These are phyloP conservation scores for Exophiala xenobiotica DNA, from an alignment of 2,329 filamentous ascomycete species.

Conservation along the genomic window DNA sequence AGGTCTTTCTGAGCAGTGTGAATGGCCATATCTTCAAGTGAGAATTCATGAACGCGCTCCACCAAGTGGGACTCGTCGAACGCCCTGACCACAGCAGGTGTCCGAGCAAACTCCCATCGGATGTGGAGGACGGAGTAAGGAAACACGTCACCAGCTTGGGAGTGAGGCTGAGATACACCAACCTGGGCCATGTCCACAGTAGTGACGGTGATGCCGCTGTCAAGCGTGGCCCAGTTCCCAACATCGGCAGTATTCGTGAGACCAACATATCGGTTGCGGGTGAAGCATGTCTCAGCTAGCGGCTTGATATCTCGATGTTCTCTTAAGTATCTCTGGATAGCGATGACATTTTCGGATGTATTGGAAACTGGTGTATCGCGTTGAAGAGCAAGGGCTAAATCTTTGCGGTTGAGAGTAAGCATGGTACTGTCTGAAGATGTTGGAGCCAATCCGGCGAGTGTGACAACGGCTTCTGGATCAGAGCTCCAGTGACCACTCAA, in stretches of 20 bases:
- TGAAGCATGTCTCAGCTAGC: constrained; percentile 47
- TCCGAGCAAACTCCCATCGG: constrained; percentile 45
- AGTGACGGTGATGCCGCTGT: constrained; percentile 45
- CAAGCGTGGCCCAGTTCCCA: constrained; percentile 50
- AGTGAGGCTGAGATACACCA: constrained; percentile 29
- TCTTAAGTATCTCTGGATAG: constrained; percentile 40
- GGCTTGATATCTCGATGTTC: constrained; percentile 46
- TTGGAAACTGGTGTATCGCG: constrained; percentile 7
- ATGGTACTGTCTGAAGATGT: constrained; percentile 18
- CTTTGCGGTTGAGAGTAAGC: constrained; percentile 24
- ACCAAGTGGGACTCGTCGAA: constrained; percentile 32
- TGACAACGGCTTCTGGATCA: constrained; percentile 31
- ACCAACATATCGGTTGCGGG: constrained; percentile 50
- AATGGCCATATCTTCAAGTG: constrained; percentile 54
- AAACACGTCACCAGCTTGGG: constrained; percentile 38
- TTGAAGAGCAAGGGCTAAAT: constrained; percentile 21
- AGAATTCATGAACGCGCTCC: constrained; percentile 55
- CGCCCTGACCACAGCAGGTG: constrained; percentile 10
- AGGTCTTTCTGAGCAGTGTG: constrained; percentile 50
- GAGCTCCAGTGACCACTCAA: constrained; percentile 26
- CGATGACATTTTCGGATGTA: constrained; percentile 10
- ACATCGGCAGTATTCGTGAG: constrained; percentile 45
- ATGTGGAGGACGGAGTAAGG: constrained; percentile 54
- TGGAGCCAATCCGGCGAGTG: constrained; percentile 25
- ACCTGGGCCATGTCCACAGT: constrained; percentile 14